A percentile compares a stretch with the other conserved stretches of the same genome.
phyloP scores from a whole-genome alignment of 1,284 basidiomycete genomes.

The Meira miltonrushii region DNA sequence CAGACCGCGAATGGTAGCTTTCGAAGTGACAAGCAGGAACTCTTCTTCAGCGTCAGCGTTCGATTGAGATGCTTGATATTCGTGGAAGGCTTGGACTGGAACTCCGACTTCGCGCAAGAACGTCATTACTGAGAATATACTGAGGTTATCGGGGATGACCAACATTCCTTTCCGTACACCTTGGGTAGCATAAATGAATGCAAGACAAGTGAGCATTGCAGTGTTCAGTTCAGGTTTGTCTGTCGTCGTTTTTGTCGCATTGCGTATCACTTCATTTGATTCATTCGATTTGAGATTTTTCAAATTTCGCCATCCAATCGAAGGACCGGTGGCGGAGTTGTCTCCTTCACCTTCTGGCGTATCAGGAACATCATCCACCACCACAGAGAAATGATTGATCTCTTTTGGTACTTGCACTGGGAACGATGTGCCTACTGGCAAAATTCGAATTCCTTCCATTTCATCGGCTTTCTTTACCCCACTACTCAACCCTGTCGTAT shows the following conservation, averaged over 20 bases:
- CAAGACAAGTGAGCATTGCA: conserved; percentile 36
- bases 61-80: not conserved
- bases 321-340: not conserved
- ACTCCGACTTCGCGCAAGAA: conserved; percentile 38
- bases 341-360: not conserved
- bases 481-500: conserved; percentile 41
- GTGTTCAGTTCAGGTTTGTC: conserved; percentile 32
- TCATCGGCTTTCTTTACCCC: conserved; percentile 9
- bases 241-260: conserved; percentile 11
- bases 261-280: not conserved
- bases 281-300: not conserved
- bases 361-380: conserved; percentile 30
- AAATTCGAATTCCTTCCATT: not conserved
- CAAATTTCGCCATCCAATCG: not conserved
- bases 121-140: conserved; percentile 24
- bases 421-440: not conserved
- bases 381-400: conserved; percentile 43
- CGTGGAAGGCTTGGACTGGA: conserved; percentile 22
- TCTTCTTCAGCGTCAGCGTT: conserved; percentile 6
- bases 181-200: conserved; percentile 39
- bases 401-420: conserved; percentile 23
- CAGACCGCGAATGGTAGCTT: conserved; percentile 41
- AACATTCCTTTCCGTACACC: conserved; percentile 34
- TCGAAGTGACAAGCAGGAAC: conserved; percentile 34
- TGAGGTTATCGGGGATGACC: conserved; percentile 45